phyloP scores from a whole-genome alignment of 2,329 filamentous ascomycete species.

The Trichoderma oligosporum region DNA sequence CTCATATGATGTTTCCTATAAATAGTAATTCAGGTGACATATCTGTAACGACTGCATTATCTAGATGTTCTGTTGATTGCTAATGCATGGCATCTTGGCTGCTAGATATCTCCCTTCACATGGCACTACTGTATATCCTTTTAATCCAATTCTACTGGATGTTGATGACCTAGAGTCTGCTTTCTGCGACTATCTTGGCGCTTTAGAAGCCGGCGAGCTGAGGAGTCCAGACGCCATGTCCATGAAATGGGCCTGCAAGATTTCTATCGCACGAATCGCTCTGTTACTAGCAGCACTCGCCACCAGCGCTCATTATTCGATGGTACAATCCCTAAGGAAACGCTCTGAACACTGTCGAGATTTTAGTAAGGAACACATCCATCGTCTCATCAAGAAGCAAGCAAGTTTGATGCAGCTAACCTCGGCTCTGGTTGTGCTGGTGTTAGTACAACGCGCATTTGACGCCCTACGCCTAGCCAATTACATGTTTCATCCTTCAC shows the following conservation, averaged over 20 bases:
- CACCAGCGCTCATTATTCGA: constrained; percentile 8
- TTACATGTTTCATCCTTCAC: constrained; percentile 6
- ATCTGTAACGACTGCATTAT: too few species aligned
- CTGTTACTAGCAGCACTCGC: constrained; percentile 10
- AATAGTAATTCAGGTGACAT: too few species aligned
- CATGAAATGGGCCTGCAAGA: constrained; percentile 10
- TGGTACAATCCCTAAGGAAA: constrained; percentile 8
- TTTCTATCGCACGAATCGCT: constrained; percentile 4
- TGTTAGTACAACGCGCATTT: constrained; percentile 11
- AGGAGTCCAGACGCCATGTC: neutral
- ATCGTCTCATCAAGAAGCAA: neutral
- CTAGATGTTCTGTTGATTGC: too few species aligned
- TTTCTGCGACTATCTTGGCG: constrained; percentile 2
- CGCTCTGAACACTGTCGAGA: constrained; percentile 13
- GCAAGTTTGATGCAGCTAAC: neutral
- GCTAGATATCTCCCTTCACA: constrained; percentile 10
- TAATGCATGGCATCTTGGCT: too few species aligned
- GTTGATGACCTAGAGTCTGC: constrained; percentile 5
- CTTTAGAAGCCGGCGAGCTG: constrained; percentile 11
- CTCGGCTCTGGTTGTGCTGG: neutral
- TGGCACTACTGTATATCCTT: constrained; percentile 5
- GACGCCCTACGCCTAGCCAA: constrained; percentile 14
- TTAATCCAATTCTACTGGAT: constrained; percentile 1
- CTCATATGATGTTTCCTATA: neutral
- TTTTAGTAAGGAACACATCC: neutral